A percentile compares a stretch with the other conserved stretches of the same genome.
Evolutionary conservation across 768 basidiomycete species (phyloP).

Genomic region (Glaciozyma martinii): DNA sequence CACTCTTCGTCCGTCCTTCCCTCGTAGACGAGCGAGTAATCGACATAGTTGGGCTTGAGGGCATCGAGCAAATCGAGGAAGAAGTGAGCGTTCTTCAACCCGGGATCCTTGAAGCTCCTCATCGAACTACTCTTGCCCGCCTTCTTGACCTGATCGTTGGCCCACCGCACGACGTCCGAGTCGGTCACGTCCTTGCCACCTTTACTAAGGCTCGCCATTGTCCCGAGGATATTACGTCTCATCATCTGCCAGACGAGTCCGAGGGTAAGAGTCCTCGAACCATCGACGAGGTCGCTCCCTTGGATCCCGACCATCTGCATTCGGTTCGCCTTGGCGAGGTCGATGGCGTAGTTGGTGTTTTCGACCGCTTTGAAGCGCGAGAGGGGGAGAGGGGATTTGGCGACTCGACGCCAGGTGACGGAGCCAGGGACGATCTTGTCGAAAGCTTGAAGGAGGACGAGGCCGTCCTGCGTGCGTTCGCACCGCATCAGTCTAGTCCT

Average conservation of each 20-base stretch:
- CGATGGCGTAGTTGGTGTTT: constrained; percentile 93
- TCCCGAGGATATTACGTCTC: constrained; percentile 75
- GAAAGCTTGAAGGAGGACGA: constrained; percentile 87
- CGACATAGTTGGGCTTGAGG: constrained; percentile 88
- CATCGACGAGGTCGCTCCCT: constrained; percentile 94
- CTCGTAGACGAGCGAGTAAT: constrained; percentile 60
- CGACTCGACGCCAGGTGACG: constrained; percentile 92
- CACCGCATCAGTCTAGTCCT: background rate
- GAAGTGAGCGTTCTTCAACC: constrained; percentile 78
- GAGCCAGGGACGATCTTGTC: constrained; percentile 89
- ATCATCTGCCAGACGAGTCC: constrained; percentile 91
- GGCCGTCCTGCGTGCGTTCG: constrained; percentile 52
- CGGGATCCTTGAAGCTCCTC: constrained; percentile 89
- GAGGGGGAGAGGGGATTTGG: constrained; percentile 60
- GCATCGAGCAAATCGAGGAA: constrained; percentile 86
- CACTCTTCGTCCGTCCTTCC: constrained; percentile 70
- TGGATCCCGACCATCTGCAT: constrained; percentile 97
- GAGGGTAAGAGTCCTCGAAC: constrained; percentile 79
- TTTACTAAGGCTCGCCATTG: constrained; percentile 59
- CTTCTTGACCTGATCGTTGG: constrained; percentile 72
- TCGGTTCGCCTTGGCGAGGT: constrained; percentile 81
- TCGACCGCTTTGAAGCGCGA: constrained; percentile 96
- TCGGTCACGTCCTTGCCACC: constrained; percentile 80
- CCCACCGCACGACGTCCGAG: constrained; percentile 91
- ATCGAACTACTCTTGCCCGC: constrained; percentile 51